Evolutionary conservation across 176 grass and related monocot genomes (phyloP).

Genomic region (Canna indica): DNA sequence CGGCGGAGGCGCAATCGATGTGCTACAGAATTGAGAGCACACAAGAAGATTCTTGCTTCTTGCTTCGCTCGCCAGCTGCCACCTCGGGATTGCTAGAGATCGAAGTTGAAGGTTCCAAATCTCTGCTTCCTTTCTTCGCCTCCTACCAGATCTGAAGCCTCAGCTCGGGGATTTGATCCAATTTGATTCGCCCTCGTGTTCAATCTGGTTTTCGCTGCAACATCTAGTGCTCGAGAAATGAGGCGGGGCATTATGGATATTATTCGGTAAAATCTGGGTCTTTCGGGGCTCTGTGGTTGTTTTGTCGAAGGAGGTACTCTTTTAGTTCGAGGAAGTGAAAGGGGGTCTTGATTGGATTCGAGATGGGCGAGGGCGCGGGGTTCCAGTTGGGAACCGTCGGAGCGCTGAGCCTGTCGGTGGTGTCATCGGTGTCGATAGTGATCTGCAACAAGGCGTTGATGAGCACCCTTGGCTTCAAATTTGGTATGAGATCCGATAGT

Average conservation of each 20-base stretch:
- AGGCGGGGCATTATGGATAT: background rate
- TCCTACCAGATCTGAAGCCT: background rate
- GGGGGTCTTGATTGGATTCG: background rate
- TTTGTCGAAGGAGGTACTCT: background rate
- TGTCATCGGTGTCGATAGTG: slow-evolving; percentile 28
- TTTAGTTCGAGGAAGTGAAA: slow-evolving; percentile 6
- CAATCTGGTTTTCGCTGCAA: background rate
- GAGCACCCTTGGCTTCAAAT: slow-evolving; percentile 22
- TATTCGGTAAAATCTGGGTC: background rate
- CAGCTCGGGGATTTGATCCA: background rate
- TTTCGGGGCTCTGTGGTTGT: background rate
- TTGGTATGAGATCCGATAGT: slow-evolving; percentile 18
- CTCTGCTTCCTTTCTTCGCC: background rate
- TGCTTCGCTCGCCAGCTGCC: background rate
- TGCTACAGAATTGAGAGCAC: background rate
- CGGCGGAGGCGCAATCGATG: background rate
- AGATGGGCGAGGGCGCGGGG: slow-evolving; percentile 23
- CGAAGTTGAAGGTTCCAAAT: background rate
- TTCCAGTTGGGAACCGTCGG: slow-evolving; percentile 29
- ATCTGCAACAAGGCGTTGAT: slow-evolving; percentile 31
- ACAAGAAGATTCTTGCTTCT: background rate
- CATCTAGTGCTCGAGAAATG: background rate
- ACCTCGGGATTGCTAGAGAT: background rate
- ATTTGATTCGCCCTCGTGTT: background rate
- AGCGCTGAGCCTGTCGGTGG: slow-evolving; percentile 31